These are phyloP conservation scores for Ceratobasidium sp. DNA, from an alignment of 1,284 basidiomycete species.

Conservation along the genomic window DNA sequence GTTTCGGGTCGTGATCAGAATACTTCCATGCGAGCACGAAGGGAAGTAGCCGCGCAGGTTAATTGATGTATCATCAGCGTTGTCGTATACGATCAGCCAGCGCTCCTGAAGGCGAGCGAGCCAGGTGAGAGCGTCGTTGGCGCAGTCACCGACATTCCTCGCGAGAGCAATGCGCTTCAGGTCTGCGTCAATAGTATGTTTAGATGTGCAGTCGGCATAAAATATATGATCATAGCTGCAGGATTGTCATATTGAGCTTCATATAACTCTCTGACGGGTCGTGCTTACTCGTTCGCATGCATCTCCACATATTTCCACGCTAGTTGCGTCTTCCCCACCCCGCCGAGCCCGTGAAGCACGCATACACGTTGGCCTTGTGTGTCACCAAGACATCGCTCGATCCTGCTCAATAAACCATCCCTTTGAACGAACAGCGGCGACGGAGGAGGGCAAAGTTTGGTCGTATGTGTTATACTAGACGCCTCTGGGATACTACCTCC, in stretches of 20 bases:
- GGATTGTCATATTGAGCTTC: background rate
- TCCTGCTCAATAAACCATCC: no score
- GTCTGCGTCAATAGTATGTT: background rate
- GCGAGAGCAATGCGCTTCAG: background rate
- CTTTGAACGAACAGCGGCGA: no score
- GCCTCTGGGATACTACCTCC: background rate
- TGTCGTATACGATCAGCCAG: slow-evolving; percentile 12
- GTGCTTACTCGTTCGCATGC: background rate
- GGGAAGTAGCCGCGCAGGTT: slow-evolving; percentile 9
- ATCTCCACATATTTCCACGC: no score
- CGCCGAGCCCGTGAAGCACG: slow-evolving; percentile 1
- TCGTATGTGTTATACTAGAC: no score
- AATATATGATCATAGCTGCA: background rate
- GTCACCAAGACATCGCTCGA: no score
- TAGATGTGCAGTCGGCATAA: slow-evolving; percentile 2
- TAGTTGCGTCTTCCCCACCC: slow-evolving; percentile 1
- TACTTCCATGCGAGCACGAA: background rate
- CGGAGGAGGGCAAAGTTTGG: no score
- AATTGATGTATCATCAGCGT: background rate
- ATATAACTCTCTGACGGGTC: background rate
- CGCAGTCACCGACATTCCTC: background rate
- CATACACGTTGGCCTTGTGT: background rate
- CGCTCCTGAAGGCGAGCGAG: background rate
- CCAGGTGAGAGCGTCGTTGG: background rate
- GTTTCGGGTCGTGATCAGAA: slow-evolving; percentile 13